Evolutionary conservation across 495 filamentous ascomycete species (phyloP), one percentile per base, ranked within the genome.

Genomic region (Aspergillus sclerotiicarbonarius): DNA sequence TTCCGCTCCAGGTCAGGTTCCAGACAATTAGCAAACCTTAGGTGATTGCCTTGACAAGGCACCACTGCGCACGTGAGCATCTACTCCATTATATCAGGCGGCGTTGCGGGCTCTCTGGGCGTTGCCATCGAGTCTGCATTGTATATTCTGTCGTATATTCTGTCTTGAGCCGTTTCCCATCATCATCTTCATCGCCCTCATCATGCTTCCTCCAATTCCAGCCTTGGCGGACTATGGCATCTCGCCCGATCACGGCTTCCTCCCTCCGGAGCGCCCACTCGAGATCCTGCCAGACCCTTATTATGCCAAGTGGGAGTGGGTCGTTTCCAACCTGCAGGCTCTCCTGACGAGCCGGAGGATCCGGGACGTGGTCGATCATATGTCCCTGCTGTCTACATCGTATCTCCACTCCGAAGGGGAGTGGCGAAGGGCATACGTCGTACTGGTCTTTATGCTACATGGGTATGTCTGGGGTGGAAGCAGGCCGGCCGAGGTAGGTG

Each of bases 391-490:
- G 54, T 90, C 87, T 47, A 94, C 91, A 52, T 80, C 83, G 60
- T 82, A 88, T 71, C 82, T 99, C 64, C 81, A 85, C 67, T 82
- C 85, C 57, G 90, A 92, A 68, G 80, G 86, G 58, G 91, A 99
- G 80, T 96, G 92, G 93, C 83, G 90, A 66, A 82, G 93, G 64
- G 93, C 92, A 51, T 97, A 96, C 73, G 84, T 87, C 51, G 78
- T 96, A 37, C 82, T 98, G 54, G 88, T 83, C 18, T 96, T 96
- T 69, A 88, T 97, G 63, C 78, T 91, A 25, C 93, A 98, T 75
- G 88, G 86, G 57, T 98, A 96, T 74, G 90, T 97, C 65, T 99
- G 94, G 94, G 89, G 91, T 65, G 92, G 91, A 69, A 84, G 92
- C 60, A 82, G 76, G 62, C 93, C 95, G 45, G 82, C 80, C 71